Evolutionary conservation across 1,139 yeast species (phyloP), one percentile per base, ranked within the genome.

Genomic region (Hyphopichia khmerensis): DNA sequence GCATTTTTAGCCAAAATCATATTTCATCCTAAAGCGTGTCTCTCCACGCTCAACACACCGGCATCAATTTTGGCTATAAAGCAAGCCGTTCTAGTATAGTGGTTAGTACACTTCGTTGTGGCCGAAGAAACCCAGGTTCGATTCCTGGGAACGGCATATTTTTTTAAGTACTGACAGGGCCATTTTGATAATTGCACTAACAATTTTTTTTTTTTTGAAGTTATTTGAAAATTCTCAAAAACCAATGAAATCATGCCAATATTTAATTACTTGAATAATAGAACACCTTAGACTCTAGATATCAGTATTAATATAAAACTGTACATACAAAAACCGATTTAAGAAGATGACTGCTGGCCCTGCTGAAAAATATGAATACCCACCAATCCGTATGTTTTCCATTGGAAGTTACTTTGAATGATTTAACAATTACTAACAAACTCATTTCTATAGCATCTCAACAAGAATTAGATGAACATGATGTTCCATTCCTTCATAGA

Each of bases 91-190:
- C 67, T 64, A 62, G 77, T 72, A 72, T 72, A 72, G 77, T 72
- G 78, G 78, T 72, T 49, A 72, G 77, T 72, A 72, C 77, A 67
- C 67, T 57, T 70, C 77, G 75, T 72, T 72, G 78, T 72, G 78
- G 78, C 77, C 75, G 78, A 69, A 59, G 69, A 62, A 63, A 73
- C 77, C 77, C 78, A 72, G 63, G 77, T 73, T 73, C 78, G 78
- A 72, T 72, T 72, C 77, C 77, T 72, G 78, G 77, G 75, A 67
- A 69, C 76, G 76, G 77, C 79, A 72, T 18, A 8, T 11, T 42
- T 48, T 38, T 53, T 26, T 26, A 5, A 5, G 8, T 21, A 21
- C 8, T 21, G 8, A 21, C 8, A 21, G 5, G 24, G 24, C 24
- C 24, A 21, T 32, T 31, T 16, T 18, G 18, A 30, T 30, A 30